Base-by-base conservation (phyloP, 768 basidiomycete genomes). In the Tylopilus cervinicoccineus region DNA sequence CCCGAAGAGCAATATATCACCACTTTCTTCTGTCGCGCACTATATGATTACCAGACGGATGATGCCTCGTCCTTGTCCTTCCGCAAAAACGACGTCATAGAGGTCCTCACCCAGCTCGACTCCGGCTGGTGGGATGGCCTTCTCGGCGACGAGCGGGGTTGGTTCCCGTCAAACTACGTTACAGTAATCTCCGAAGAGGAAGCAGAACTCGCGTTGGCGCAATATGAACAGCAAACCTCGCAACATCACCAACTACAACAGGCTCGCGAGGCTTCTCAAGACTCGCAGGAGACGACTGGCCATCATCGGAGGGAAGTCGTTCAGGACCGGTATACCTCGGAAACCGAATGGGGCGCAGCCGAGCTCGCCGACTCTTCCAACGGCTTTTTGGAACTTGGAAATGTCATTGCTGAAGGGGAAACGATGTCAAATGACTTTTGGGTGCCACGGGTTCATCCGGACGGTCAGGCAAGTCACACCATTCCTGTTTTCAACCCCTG, bases 121-220 rank as follows among this genome's bases (percentile, higher is more conserved):
- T 89, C 89, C 5, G 95, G 95, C 14, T 99, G 95, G 95, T 97
- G 94, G 96, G 95, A 99, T 66, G 95, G 95, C 5, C 72, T 96
- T 50, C 76, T 96, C 19, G 81, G 84, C 40, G 88, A 90, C 46
- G 86, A 88, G 65, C 82, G 95, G 43, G 95, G 95, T 48, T 95
- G 92, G 92, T 95, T 99, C 69, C 95, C 95, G 19, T 91, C 88
- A 56, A 99, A 98, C 72, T 98, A 96, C 72, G 93, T 96, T 38
- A 71, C 75, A 39, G 64, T 80, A 38, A 82, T 97, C 47, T 77
- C 81, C 22, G 88, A 90, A 53, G 84, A 88, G 60, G 89, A 91
- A 61, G 88, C 84, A 3, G 91, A 90, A 50, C 66, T 76, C 20
- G 80, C 76, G 11, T 76, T 86, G 53, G 71, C 79, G 10, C 55